Conservation (phyloP, 352 stramenopile species). For the Pythium grandisporangium region DNA sequence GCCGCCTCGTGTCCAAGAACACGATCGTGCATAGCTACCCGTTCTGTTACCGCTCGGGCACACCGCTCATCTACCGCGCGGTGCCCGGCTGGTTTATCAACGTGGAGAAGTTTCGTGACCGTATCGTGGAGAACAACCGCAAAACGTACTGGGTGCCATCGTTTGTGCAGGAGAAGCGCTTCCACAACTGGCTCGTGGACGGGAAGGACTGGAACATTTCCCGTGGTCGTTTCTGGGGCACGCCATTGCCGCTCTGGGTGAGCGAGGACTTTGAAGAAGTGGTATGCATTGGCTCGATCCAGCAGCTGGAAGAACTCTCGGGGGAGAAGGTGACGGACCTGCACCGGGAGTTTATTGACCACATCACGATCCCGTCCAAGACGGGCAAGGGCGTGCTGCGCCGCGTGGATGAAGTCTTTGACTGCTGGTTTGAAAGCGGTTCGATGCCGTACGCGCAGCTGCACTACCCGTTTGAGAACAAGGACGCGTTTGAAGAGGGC, state of each 20-base stretch:
- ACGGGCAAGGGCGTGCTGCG: conserved; percentile 79
- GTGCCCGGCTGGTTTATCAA: conserved; percentile 99
- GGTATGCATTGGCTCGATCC: conserved; percentile 95
- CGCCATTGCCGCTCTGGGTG: conserved; percentile 98
- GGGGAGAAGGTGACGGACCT: conserved; percentile 92
- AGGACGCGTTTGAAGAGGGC: conserved; percentile 92
- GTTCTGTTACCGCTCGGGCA: conserved; percentile 99
- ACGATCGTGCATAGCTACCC: conserved; percentile 98
- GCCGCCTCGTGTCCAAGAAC: conserved; percentile 95
- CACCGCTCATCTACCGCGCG: conserved; percentile 99
- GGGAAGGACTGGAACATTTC: conserved; percentile 99
- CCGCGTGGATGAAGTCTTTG: conserved; percentile 92
- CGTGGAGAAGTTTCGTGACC: conserved; percentile 97
- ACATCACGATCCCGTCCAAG: conserved; percentile 97
- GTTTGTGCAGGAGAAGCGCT: conserved; percentile 98
- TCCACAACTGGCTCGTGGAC: conserved; percentile 99
- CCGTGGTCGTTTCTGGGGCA: conserved; percentile 98
- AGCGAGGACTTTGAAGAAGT: conserved; percentile 97
- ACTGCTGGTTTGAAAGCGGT: conserved; percentile 99
- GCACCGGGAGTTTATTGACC: conserved; percentile 98
- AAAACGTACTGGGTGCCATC: conserved; percentile 76
- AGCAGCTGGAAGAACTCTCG: conserved; percentile 93
- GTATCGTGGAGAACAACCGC: conserved; percentile 88
- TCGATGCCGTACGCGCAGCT: conserved; percentile 99
- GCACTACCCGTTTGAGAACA: conserved; percentile 99